Evolutionary conservation across 306 rosid genomes (phyloP).

Genomic region (Pterocarpus santalinus): DNA sequence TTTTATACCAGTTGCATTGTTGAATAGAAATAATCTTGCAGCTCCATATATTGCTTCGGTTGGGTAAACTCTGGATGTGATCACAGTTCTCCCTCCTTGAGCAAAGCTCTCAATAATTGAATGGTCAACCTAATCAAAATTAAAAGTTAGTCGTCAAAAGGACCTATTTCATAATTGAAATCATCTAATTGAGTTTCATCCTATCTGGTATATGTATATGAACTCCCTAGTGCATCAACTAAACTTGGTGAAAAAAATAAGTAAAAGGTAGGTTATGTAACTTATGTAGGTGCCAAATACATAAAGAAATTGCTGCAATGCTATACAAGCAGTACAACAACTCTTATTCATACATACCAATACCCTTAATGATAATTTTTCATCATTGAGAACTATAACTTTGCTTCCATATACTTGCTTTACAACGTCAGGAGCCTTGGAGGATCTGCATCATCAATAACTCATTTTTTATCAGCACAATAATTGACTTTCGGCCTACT

Average conservation of each 20-base stretch:
- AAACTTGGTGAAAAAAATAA: too few species aligned
- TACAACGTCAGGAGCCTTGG: constrained; percentile 66
- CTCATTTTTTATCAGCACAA: neutral
- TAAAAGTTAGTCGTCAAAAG: neutral
- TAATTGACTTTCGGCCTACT: neutral
- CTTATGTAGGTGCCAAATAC: too few species aligned
- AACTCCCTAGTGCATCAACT: too few species aligned
- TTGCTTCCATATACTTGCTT: constrained; percentile 65
- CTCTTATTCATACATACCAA: constrained; percentile 59
- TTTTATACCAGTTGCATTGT: constrained; percentile 70
- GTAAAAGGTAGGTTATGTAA: too few species aligned
- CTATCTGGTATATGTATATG: too few species aligned
- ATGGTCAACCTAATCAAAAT: constrained; percentile 70
- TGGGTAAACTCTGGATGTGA: constrained; percentile 74
- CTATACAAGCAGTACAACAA: too few species aligned
- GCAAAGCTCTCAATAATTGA: constrained; percentile 85
- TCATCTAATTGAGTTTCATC: neutral
- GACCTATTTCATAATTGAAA: neutral
- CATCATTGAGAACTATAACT: constrained; percentile 71
- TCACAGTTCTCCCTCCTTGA: constrained; percentile 77
- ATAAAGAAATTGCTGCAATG: too few species aligned
- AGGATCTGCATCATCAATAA: constrained; percentile 64
- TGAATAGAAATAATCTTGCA: constrained; percentile 73
- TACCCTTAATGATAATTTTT: constrained; percentile 66
- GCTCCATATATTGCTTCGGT: constrained; percentile 83